These are phyloP conservation scores for Penicillium antarcticum DNA, from an alignment of 495 filamentous ascomycete species.

Conservation along the genomic window DNA sequence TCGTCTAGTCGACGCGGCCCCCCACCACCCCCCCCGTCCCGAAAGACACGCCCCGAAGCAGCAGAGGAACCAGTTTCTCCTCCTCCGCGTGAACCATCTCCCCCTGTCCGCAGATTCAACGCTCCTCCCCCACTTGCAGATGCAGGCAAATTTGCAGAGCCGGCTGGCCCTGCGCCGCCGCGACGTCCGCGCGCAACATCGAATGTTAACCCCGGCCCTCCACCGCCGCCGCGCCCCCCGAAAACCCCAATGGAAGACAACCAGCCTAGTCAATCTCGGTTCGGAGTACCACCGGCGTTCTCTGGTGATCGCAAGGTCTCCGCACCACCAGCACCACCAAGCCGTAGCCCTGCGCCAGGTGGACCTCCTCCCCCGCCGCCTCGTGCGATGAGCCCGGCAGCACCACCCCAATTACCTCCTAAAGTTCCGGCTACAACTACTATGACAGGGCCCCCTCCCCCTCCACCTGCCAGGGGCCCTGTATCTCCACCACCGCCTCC, in stretches of 20 bases:
- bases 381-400: slow-evolving; percentile 52
- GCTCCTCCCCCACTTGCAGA: slow-evolving; percentile 84
- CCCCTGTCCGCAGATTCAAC: slow-evolving; percentile 54
- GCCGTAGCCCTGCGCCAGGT: slow-evolving; percentile 52
- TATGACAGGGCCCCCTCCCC: slow-evolving; percentile 51
- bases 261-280: slow-evolving; percentile 44
- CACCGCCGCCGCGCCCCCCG: slow-evolving; percentile 81
- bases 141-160: slow-evolving; percentile 74
- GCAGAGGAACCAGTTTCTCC: slow-evolving; percentile 54
- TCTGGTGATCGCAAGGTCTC: slow-evolving; percentile 60
- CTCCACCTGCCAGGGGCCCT: slow-evolving; percentile 51
- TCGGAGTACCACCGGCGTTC: slow-evolving; percentile 83
- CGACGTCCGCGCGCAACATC: slow-evolving; percentile 57
- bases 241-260: slow-evolving; percentile 78
- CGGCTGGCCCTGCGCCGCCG: slow-evolving; percentile 49
- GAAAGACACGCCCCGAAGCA: slow-evolving; percentile 51
- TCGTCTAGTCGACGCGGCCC: slow-evolving; percentile 63
- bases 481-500: slow-evolving; percentile 52
- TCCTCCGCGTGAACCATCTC: slow-evolving; percentile 49
- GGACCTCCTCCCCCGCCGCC: slow-evolving; percentile 67
- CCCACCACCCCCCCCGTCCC: slow-evolving; percentile 81
- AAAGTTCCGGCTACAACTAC: slow-evolving; percentile 53
- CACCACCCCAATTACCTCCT: slow-evolving; percentile 66
- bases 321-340: slow-evolving; percentile 73
- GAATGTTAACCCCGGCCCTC: slow-evolving; percentile 63